These are phyloP conservation scores for Melastoma malabathricum DNA, from an alignment of 345 rosid genomes.

Conservation along the genomic window DNA sequence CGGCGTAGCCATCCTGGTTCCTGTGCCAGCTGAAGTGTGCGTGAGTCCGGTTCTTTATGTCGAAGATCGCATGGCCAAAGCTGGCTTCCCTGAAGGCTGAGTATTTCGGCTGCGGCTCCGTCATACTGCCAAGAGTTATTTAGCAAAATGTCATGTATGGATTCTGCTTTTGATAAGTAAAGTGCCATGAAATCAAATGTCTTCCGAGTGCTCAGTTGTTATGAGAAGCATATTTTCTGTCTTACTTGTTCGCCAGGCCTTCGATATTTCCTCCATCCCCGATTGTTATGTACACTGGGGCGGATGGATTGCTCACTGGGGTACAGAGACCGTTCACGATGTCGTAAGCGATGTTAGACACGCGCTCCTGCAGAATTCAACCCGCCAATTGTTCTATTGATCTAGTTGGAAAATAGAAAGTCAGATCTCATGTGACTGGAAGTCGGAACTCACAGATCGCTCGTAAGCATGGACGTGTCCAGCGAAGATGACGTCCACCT, in stretches of 20 bases:
- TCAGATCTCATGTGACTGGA: not conserved
- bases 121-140: slow-evolving; percentile 41
- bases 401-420: not conserved
- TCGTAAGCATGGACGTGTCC: slow-evolving; percentile 46
- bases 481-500: slow-evolving; percentile 34
- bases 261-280: slow-evolving; percentile 85
- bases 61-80: slow-evolving; percentile 76
- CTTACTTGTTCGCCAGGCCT: slow-evolving; percentile 65
- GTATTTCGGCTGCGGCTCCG: slow-evolving; percentile 75
- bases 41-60: slow-evolving; percentile 70
- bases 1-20: slow-evolving; percentile 69
- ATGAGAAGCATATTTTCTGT: not conserved
- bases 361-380: slow-evolving; percentile 42
- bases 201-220: too few relatives aligned
- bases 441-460: slow-evolving; percentile 19
- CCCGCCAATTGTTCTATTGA: not conserved
- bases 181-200: too few relatives aligned
- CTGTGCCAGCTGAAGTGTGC: slow-evolving; percentile 73
- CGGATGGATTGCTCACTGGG: slow-evolving; percentile 55
- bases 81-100: slow-evolving; percentile 89
- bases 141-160: not conserved
- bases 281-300: slow-evolving; percentile 67
- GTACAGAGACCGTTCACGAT: slow-evolving; percentile 38
- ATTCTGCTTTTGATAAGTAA: not conserved
- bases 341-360: slow-evolving; percentile 68